Conservation (phyloP, 768 basidiomycete species). For the Mycena indigotica region DNA sequence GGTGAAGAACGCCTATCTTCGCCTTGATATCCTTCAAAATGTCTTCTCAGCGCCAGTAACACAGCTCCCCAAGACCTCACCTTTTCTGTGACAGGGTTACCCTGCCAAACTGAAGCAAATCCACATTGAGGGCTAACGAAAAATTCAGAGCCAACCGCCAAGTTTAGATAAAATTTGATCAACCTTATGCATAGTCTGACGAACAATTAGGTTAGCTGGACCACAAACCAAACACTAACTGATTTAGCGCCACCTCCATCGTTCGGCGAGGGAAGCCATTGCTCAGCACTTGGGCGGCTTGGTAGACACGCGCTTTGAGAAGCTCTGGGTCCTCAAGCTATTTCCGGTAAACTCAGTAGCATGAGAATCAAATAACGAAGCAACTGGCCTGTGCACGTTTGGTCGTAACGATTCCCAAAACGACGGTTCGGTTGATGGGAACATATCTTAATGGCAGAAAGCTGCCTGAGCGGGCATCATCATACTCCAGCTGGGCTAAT, state of each 20-base stretch:
- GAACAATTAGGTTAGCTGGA: no score
- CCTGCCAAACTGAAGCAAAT: constrained; percentile 60
- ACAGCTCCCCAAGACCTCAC: constrained; percentile 29
- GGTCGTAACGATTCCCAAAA: constrained; percentile 53
- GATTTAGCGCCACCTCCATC: constrained; percentile 52
- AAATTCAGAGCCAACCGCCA: not conserved
- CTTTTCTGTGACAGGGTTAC: constrained; percentile 55
- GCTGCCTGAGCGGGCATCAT: constrained; percentile 63
- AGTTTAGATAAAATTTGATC: not conserved
- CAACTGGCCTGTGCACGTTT: constrained; percentile 44
- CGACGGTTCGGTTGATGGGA: constrained; percentile 49
- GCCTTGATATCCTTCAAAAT: constrained; percentile 46
- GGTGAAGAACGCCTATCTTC: constrained; percentile 48
- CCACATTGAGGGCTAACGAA: constrained; percentile 58
- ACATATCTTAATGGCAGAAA: constrained; percentile 58
- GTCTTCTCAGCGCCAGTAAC: constrained; percentile 2
- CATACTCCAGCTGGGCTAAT: constrained; percentile 57
- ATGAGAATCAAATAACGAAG: not conserved
- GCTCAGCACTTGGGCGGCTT: constrained; percentile 54
- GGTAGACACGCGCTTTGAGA: constrained; percentile 52
- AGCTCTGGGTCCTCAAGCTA: constrained; percentile 54
- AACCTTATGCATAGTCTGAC: constrained; percentile 50
- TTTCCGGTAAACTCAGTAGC: not conserved
- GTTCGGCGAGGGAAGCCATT: constrained; percentile 46
- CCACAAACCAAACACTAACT: constrained; percentile 37